These are phyloP conservation scores for Chiua sp. DNA, from an alignment of 1,284 basidiomycete species.

Conservation along the genomic window DNA sequence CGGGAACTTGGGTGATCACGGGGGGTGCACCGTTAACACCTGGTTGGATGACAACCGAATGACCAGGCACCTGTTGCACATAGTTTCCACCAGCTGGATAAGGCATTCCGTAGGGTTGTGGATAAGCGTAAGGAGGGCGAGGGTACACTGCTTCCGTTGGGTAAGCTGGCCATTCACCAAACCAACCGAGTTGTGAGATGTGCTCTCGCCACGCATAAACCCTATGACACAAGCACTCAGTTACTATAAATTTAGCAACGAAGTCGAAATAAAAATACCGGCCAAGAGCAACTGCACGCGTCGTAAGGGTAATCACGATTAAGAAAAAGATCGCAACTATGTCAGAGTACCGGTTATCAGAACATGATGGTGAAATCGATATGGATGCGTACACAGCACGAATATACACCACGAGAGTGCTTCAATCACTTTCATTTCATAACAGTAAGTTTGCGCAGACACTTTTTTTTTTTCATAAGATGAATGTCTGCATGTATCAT, in stretches of 20 bases:
- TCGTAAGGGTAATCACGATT: conserved; percentile 48
- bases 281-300: conserved; percentile 49
- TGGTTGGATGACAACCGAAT: conserved; percentile 74
- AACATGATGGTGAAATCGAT: conserved; percentile 42
- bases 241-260: background rate
- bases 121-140: conserved; percentile 23
- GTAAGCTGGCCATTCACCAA: conserved; percentile 53
- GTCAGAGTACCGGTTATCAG: conserved; percentile 37
- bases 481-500: conserved; percentile 3
- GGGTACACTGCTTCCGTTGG: conserved; percentile 31
- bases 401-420: conserved; percentile 82
- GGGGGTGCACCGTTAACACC: conserved; percentile 63
- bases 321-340: conserved; percentile 51
- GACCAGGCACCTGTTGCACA: conserved; percentile 59
- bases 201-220: conserved; percentile 55
- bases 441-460: conserved; percentile 62
- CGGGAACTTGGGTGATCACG: conserved; percentile 65
- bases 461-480: conserved; percentile 47
- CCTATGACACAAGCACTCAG: conserved; percentile 18
- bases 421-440: conserved; percentile 78
- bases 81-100: conserved; percentile 27
- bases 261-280: conserved; percentile 24
- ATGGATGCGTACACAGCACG: conserved; percentile 54
- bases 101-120: conserved; percentile 28
- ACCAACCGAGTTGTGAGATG: conserved; percentile 57